A percentile compares a stretch with the other conserved stretches of the same genome.
phyloP scores from a whole-genome alignment of 805 yeast genomes.

The Kuraishia molischiana region DNA sequence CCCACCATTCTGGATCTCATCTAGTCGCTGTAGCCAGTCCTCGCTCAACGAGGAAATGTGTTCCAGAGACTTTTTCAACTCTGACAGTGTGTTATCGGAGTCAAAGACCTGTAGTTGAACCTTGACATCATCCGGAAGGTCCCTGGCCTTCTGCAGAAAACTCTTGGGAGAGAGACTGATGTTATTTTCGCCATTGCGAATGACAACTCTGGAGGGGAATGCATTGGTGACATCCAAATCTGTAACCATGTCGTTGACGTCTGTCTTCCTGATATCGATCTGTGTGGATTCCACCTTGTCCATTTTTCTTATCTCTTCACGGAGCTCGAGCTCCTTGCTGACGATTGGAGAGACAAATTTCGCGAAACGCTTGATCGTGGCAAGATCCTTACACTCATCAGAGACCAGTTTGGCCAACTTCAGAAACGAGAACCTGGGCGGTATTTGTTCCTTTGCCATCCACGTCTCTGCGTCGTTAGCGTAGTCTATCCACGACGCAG shows the following conservation, averaged over 20 bases:
- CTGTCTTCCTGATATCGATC: slow-evolving; percentile 1
- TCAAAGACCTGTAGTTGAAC: slow-evolving; percentile 35
- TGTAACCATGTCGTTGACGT: slow-evolving; percentile 29
- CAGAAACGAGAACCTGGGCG: slow-evolving; percentile 45
- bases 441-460: slow-evolving; percentile 33
- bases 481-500: slow-evolving; percentile 42
- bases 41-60: slow-evolving; percentile 8
- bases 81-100: slow-evolving; percentile 42
- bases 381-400: slow-evolving; percentile 29
- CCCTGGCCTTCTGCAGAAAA: slow-evolving; percentile 16
- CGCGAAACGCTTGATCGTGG: slow-evolving; percentile 22
- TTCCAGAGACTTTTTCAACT: slow-evolving; percentile 24
- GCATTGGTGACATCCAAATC: slow-evolving; percentile 42
- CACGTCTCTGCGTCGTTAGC: slow-evolving; percentile 41
- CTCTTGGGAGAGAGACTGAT: slow-evolving; percentile 21
- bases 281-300: slow-evolving; percentile 18
- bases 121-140: slow-evolving; percentile 11
- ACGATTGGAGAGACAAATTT: slow-evolving; percentile 24
- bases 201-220: slow-evolving; percentile 45
- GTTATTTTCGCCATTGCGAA: slow-evolving; percentile 20
- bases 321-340: slow-evolving; percentile 30
- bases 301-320: slow-evolving; percentile 26
- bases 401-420: slow-evolving; percentile 38
- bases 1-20: slow-evolving; percentile 26
- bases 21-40: slow-evolving; percentile 42